Evolutionary conservation across 805 yeast species (phyloP), one percentile per base, ranked within the genome.

Genomic region (Yamadazyma endophytica): DNA sequence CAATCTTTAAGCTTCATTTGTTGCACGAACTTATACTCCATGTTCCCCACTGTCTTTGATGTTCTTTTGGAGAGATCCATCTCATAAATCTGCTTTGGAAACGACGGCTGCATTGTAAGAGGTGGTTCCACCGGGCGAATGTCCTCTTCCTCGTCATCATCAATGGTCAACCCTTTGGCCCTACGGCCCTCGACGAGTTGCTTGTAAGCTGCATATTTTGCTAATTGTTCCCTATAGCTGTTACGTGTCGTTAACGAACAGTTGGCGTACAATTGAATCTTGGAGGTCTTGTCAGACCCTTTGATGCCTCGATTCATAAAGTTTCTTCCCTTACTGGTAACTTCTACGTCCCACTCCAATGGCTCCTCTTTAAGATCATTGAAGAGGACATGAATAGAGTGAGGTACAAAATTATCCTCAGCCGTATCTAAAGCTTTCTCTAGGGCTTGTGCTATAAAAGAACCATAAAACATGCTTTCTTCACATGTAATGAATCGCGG

Each of bases 161-260:
- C 35, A 35, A 46, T 28, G 4, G 40, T 33, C 18, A 31, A 29
- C 8, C 39, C 37, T 23, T 28, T 28, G 5, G 52, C 37, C 39
- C 39, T 31, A 37, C 35, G 50, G 37, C 30, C 63, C 58, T 57
- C 21, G 37, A 38, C 32, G 9, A 32, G 28, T n/a, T 39, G 26
- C 21, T 39, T 18, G 26, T 47, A 54, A 9, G 46, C 49, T 15
- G 47, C 46, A 38, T 60, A 56, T 24, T 37, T 46, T 11, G 35
- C 33, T 34, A 33, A 4, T 12, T 53, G 52, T 13, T 35, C 31
- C 9, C 37, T 33, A 32, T 43, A 39, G 1, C 62, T 54, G 39
- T 65, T 64, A 29, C 46, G 51, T 16, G 39, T 41, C 9, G 70
- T 56, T 26, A 64, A 49, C 5, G 68, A 61, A 5, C 61, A 38